These are phyloP conservation scores for Psophocarpus tetragonolobus DNA, from an alignment of 306 rosid species.

Conservation along the genomic window DNA sequence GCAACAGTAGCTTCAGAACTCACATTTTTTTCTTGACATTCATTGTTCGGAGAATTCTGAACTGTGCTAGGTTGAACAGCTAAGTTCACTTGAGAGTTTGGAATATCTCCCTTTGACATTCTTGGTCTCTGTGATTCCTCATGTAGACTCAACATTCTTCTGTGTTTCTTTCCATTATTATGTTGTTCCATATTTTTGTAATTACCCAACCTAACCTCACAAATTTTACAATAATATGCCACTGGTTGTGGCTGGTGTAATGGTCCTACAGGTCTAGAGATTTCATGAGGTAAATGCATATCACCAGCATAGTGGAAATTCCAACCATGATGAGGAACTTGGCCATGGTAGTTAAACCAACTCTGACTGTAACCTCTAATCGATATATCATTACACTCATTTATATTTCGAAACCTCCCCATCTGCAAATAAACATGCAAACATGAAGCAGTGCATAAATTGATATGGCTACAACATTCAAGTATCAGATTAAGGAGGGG, in stretches of 20 bases:
- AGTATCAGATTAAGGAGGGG: neutral
- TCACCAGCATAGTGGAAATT: neutral
- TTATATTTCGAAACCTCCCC: neutral
- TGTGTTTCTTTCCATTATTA: slow-evolving; percentile 27
- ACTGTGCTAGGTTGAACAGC: neutral
- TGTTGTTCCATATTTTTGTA: neutral
- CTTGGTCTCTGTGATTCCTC: neutral
- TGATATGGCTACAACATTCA: slow-evolving; percentile 8
- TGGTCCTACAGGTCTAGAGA: neutral
- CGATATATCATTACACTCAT: neutral
- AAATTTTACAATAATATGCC: slow-evolving; percentile 29
- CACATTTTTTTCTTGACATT: neutral
- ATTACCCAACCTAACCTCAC: neutral
- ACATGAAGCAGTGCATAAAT: neutral
- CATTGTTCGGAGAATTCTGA: neutral
- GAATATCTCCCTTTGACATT: neutral
- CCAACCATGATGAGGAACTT: slow-evolving; percentile 1
- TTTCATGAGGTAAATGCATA: neutral
- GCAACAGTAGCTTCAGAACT: neutral
- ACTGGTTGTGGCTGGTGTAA: neutral
- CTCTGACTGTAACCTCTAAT: neutral
- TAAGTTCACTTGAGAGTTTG: neutral
- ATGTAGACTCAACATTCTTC: neutral
- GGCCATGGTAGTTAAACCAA: slow-evolving; percentile 10
- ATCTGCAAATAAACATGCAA: slow-evolving; percentile 28